A percentile compares a stretch with the other conserved stretches of the same genome.
Conservation (phyloP, 73 alveolate genomes). For the Paramecium caudatum region DNA sequence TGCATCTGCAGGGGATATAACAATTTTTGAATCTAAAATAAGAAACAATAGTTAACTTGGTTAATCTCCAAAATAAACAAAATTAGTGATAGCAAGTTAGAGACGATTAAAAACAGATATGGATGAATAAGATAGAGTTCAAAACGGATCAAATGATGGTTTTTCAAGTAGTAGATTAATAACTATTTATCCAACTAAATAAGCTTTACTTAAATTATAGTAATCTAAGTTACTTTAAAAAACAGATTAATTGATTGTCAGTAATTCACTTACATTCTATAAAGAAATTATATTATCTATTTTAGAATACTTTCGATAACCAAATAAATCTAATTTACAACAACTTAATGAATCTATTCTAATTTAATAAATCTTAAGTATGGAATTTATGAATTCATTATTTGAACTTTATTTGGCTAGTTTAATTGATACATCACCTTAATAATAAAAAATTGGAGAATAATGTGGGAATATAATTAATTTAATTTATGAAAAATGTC, state of each 20-base stretch:
- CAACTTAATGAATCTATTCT: not conserved
- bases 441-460: conserved; percentile 17
- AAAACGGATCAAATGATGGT: not conserved
- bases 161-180: not conserved
- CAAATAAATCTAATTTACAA: conserved; percentile 20
- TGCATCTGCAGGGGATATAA: not conserved
- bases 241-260: not conserved
- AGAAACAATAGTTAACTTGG: not conserved
- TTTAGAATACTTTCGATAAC: not conserved
- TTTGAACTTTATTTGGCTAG: conserved; percentile 2
- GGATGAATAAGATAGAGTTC: not conserved
- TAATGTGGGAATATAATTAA: not conserved
- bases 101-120: conserved; percentile 33
- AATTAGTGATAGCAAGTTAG: not conserved
- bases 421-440: not conserved
- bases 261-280: not conserved
- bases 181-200: conserved; percentile 17
- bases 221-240: conserved; percentile 2
- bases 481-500: not conserved
- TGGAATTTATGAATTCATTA: not conserved
- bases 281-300: not conserved
- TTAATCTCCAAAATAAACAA: conserved; percentile 7
- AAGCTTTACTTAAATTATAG: conserved; percentile 7
- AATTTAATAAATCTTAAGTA: not conserved
- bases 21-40: not conserved